Conservation (phyloP, 2,329 filamentous ascomycete species). For the Colletotrichum chrysophilum region DNA sequence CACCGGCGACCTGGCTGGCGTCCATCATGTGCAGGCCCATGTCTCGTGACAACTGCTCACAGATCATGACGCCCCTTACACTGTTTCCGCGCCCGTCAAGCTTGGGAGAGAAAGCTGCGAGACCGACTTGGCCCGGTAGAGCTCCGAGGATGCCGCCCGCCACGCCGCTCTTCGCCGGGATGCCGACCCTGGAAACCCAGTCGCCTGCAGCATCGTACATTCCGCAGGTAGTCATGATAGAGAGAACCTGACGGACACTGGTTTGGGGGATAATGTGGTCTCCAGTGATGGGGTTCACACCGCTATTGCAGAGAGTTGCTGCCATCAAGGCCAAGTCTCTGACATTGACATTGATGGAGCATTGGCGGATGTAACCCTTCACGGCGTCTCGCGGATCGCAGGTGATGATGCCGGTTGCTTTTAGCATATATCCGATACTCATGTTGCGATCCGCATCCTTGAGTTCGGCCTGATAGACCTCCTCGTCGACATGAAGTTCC, state of each 20-base stretch:
- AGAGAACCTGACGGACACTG: constrained; percentile 43
- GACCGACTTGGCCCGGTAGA: constrained; percentile 48
- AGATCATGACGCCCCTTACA: constrained; percentile 47
- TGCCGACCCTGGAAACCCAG: constrained; percentile 65
- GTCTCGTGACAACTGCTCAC: constrained; percentile 42
- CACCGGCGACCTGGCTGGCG: constrained; percentile 8
- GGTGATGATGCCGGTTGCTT: constrained; percentile 41
- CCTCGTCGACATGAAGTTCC: constrained; percentile 39
- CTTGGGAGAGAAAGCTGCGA: constrained; percentile 60
- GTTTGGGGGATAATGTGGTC: constrained; percentile 38
- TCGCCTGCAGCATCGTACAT: constrained; percentile 63
- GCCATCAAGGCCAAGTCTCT: constrained; percentile 45
- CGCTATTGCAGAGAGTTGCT: constrained; percentile 40
- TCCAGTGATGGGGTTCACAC: constrained; percentile 36
- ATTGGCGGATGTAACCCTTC: constrained; percentile 43
- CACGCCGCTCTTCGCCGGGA: constrained; percentile 54
- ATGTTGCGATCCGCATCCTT: constrained; percentile 38
- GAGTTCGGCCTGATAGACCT: constrained; percentile 42
- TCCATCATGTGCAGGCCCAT: constrained; percentile 32
- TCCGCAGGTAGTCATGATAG: constrained; percentile 46
- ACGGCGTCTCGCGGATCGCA: constrained; percentile 39
- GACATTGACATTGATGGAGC: constrained; percentile 45
- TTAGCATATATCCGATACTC: constrained; percentile 44
- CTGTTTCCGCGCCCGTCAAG: constrained; percentile 54
- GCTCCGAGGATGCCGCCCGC: constrained; percentile 37